These are phyloP conservation scores for Drechslerella coelobrocha DNA, from an alignment of 2,329 filamentous ascomycete species.

Conservation along the genomic window DNA sequence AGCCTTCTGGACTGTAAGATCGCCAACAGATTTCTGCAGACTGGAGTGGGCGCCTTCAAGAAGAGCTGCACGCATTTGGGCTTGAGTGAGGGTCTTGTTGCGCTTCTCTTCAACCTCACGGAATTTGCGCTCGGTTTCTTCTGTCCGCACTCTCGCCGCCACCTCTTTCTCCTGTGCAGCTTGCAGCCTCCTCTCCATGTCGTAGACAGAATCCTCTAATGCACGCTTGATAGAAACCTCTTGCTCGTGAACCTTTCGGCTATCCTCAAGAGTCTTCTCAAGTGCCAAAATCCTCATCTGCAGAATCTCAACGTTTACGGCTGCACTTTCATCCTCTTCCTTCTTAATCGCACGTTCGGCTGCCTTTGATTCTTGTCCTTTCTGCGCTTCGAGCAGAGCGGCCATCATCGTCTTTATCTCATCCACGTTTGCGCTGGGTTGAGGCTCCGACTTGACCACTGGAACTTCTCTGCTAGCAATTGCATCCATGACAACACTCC, in stretches of 20 bases:
- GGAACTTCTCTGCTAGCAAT: conserved; percentile 58
- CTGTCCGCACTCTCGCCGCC: conserved; percentile 60
- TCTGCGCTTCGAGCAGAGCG: conserved; percentile 33
- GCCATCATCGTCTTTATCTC: conserved; percentile 38
- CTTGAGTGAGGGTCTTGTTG: conserved; percentile 66
- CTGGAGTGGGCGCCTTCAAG: conserved; percentile 72
- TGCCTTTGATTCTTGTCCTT: not conserved
- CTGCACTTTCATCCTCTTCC: conserved; percentile 29
- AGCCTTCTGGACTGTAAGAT: conserved; percentile 67
- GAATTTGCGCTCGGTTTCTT: conserved; percentile 73
- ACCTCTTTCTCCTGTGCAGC: conserved; percentile 51
- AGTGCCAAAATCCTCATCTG: conserved; percentile 70
- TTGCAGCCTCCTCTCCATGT: conserved; percentile 65
- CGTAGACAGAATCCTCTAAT: conserved; percentile 74
- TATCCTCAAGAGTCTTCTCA: conserved; percentile 70
- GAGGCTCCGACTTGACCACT: conserved; percentile 16
- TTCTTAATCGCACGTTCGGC: conserved; percentile 20
- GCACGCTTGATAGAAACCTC: conserved; percentile 70
- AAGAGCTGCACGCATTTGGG: conserved; percentile 68
- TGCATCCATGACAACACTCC: conserved; percentile 70
- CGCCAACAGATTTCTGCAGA: conserved; percentile 63
- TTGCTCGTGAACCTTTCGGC: conserved; percentile 70
- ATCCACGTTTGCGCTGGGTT: not conserved
- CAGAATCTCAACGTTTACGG: conserved; percentile 58
- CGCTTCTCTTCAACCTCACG: conserved; percentile 73